Conservation (phyloP, 352 stramenopile genomes). For the Blastocystis sp. region DNA sequence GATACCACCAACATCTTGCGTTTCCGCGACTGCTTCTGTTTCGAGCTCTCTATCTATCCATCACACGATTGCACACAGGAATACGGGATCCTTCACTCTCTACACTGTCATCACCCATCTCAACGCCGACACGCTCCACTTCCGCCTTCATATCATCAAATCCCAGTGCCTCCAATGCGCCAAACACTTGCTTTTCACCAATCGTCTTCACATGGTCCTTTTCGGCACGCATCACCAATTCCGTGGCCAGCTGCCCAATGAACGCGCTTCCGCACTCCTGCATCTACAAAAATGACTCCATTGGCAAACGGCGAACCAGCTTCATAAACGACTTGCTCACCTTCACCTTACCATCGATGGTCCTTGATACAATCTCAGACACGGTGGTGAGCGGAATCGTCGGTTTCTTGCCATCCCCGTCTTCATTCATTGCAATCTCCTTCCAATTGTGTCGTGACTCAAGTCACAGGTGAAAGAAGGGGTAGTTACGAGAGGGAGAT, state of each 20-base stretch:
- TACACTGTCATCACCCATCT: background rate
- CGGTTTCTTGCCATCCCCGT: slow-evolving; percentile 22
- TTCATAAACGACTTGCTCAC: slow-evolving; percentile 64
- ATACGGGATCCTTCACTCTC: slow-evolving; percentile 24
- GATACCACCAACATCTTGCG: slow-evolving; percentile 1
- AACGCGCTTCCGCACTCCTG: slow-evolving; percentile 58
- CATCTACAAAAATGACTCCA: slow-evolving; percentile 25
- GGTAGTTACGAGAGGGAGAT: background rate
- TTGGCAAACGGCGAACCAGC: background rate
- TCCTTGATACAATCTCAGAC: background rate
- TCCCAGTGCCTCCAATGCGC: slow-evolving; percentile 4
- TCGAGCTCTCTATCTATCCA: background rate
- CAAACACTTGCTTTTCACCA: slow-evolving; percentile 13
- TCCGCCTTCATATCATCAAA: slow-evolving; percentile 29
- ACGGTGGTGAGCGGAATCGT: slow-evolving; percentile 45
- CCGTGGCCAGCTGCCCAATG: slow-evolving; percentile 51
- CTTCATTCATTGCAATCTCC: background rate
- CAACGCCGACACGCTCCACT: slow-evolving; percentile 4
- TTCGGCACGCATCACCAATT: slow-evolving; percentile 30
- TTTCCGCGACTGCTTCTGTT: slow-evolving; percentile 5
- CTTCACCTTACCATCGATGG: slow-evolving; percentile 35
- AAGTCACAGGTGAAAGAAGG: background rate
- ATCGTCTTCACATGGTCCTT: slow-evolving; percentile 60
- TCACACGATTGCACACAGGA: background rate
- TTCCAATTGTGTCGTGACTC: background rate